Evolutionary conservation across 2,329 filamentous ascomycete genomes (phyloP), one percentile per base, ranked within the genome.

Genomic region (Cladorrhinum sp.): DNA sequence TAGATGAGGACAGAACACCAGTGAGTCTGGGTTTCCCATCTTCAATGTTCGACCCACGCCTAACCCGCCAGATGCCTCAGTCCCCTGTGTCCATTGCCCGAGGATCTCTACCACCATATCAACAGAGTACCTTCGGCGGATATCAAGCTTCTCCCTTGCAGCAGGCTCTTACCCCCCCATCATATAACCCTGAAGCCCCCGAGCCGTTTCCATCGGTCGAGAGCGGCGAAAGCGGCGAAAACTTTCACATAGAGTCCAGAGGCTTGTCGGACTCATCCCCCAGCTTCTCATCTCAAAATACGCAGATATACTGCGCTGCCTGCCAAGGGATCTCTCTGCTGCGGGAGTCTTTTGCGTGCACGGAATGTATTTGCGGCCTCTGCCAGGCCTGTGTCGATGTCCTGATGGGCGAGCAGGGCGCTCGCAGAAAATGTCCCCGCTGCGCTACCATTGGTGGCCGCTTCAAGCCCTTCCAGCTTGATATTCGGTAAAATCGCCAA

Each of bases 361-460:
- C 93, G 1, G 93, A 97, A 74, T 98, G 95, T 74, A 96, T 98
- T 65, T 96, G 92, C 72, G 93, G 93, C 16, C 83, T 98, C 54
- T 98, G 95, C 74, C 86, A 88, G 65, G 86, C 92, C 61, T 98
- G 93, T 70, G 92, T 97, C 60, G 89, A 92, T 69, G 85, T 91
- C 32, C 79, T 93, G 58, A 87, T 91, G 75, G 85, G 84, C 67
- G 89, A 92, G 72, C 88, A 92, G 72, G 86, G 89, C 55, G 89
- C 89, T 12, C 78, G 89, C 63, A 84, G 88, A 69, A 90, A 90
- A 72, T 95, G 91, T 76, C 90, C 91, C 60, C 83, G 87, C 65
- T 95, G 91, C 72, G 88, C 87, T 58, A 91, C 88, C 41, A 88
- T 93, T 64, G 90, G 90, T 58, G 89, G 88, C 57, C 85, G 87